Conservation (phyloP, 2,329 filamentous ascomycete species). For the Apiospora kogelbergensis region DNA sequence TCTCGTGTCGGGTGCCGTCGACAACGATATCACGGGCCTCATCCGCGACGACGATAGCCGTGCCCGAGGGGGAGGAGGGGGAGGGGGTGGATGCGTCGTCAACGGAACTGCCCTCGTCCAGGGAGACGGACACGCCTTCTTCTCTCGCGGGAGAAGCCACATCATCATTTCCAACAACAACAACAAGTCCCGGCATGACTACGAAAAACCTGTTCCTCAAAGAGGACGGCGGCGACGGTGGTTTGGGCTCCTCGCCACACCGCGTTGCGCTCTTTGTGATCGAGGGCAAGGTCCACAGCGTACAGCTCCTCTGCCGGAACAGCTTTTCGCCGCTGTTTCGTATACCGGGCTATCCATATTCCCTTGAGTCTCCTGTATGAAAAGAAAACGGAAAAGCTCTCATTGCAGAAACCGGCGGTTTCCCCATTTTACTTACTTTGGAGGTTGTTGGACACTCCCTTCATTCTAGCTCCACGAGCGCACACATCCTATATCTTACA, state of each 20-base stretch:
- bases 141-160: too few relatives aligned
- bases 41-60: not conserved
- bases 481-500: too few relatives aligned
- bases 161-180: not conserved
- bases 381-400: not conserved
- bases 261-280: not conserved
- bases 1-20: not conserved
- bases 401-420: too few relatives aligned
- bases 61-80: not conserved
- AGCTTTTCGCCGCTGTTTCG: not conserved
- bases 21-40: not conserved
- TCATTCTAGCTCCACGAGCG: too few relatives aligned
- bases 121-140: not conserved
- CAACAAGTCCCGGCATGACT: not conserved
- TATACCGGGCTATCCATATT: not conserved
- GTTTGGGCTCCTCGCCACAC: not conserved
- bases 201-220: not conserved
- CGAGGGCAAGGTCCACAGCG: not conserved
- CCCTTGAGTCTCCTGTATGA: not conserved
- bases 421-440: not conserved
- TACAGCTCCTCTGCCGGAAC: not conserved
- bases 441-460: not conserved
- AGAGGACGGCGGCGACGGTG: not conserved
- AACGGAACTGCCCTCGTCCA: not conserved
- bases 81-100: too few relatives aligned